A percentile compares a stretch with the other conserved stretches of the same genome.
Conservation (phyloP, 2,329 filamentous ascomycete genomes). For the Aspergillus nomiae region DNA sequence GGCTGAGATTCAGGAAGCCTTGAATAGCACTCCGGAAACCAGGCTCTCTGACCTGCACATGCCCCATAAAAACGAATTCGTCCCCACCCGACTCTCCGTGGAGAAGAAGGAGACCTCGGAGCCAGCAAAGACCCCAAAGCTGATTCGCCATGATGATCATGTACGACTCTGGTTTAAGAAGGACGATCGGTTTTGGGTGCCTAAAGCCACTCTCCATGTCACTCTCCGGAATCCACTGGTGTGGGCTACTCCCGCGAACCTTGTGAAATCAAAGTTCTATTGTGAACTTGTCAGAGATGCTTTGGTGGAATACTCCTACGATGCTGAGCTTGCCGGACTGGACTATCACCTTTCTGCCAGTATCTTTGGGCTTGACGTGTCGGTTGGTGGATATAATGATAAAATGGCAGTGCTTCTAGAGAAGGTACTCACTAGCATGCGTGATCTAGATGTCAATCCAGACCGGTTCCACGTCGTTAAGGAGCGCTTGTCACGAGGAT, state of each 20-base stretch:
- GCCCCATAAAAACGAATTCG: slow-evolving; percentile 92
- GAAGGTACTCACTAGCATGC: slow-evolving; percentile 81
- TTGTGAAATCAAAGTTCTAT: slow-evolving; percentile 77
- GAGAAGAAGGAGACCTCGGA: slow-evolving; percentile 88
- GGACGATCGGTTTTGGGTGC: slow-evolving; percentile 97
- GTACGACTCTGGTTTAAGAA: slow-evolving; percentile 96
- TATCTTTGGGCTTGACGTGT: slow-evolving; percentile 72
- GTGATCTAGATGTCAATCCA: slow-evolving; percentile 79
- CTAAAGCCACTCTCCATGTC: slow-evolving; percentile 84
- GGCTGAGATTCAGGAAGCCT: slow-evolving; percentile 67
- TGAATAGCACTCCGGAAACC: slow-evolving; percentile 57
- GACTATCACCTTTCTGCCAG: slow-evolving; percentile 78
- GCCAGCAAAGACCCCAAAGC: slow-evolving; percentile 70
- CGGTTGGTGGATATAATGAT: slow-evolving; percentile 91
- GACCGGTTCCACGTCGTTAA: slow-evolving; percentile 91
- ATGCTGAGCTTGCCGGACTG: slow-evolving; percentile 88
- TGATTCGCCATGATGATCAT: slow-evolving; percentile 81
- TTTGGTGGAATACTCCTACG: slow-evolving; percentile 90
- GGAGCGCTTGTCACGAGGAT: slow-evolving; percentile 73
- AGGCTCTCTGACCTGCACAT: slow-evolving; percentile 75
- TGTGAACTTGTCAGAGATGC: slow-evolving; percentile 86
- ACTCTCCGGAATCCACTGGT: slow-evolving; percentile 77
- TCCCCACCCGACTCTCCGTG: slow-evolving; percentile 88
- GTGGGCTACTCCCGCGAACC: slow-evolving; percentile 75
- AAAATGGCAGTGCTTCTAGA: slow-evolving; percentile 89